Evolutionary conservation across 2,329 filamentous ascomycete genomes (phyloP), one percentile per base, ranked within the genome.

Genomic region (Karstenula rhodostoma): DNA sequence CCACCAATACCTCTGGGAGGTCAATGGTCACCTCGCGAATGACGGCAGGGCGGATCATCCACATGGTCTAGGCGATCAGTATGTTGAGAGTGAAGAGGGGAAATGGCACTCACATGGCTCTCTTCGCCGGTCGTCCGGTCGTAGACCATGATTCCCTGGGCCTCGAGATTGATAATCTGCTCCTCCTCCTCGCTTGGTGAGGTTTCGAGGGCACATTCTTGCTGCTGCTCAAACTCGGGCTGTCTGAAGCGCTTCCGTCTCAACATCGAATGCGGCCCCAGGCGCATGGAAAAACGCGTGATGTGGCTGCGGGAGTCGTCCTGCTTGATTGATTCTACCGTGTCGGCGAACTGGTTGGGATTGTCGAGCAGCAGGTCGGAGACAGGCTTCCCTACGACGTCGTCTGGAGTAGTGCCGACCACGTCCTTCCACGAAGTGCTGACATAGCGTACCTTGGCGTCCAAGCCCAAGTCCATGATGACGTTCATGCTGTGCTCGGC

Each of bases 71-170:
- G 54, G 61, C 57, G n/a, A 59, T 78, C 67, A 78, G 66, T 61
- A 46, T 23, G 42, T 9, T n/a, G 8, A 7, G 19, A 13, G 10
- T 25, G 10, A 27, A 17, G 2, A 4, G 9, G 22, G 7, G 15
- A 8, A 43, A 10, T 44, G 54, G 58, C 57, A 85, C 91, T 84
- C 86, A 96, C 93, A 84, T 98, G 94, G 73, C 92, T 95, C 76
- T 95, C 92, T 58, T 89, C 90, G 54, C 93, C 93, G 40, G 93
- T 92, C 13, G 90, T 87, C 63, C 91, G 89, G 77, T 98, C 94
- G 76, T 97, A 98, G 7, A 98, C 93, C 90, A 98, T 96, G 73
- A 99, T 99, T 23, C 95, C 95, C 79, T 99, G 95, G 7, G 92
- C 96, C 80, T 99, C 96, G 61, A 99, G 86, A 63, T 93, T 90